phyloP scores from a whole-genome alignment of 768 basidiomycete species.

The Suillus ampliporus region DNA sequence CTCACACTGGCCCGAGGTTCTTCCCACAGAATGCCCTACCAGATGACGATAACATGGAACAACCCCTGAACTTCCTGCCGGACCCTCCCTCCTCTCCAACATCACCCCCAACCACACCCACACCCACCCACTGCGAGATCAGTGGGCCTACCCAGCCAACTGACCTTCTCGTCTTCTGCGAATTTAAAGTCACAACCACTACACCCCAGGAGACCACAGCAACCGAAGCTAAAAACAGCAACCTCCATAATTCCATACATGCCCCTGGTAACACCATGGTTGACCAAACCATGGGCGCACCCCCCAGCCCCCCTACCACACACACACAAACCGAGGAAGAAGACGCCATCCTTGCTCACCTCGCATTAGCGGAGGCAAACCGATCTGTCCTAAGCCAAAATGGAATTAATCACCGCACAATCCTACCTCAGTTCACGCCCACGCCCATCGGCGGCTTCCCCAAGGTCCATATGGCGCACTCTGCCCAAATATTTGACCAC shows the following conservation, averaged over 20 bases:
- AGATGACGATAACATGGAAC: background rate
- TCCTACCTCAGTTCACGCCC: background rate
- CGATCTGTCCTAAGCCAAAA: background rate
- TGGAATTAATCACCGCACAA: background rate
- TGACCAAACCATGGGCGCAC: no score
- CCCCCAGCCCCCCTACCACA: no score
- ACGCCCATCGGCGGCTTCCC: background rate
- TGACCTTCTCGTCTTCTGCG: no score
- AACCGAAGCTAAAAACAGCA: no score
- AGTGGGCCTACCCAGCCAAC: no score
- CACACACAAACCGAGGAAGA: no score
- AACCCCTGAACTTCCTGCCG: background rate
- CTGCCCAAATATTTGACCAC: conserved; percentile 3
- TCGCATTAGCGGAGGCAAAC: background rate
- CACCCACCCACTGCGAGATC: background rate
- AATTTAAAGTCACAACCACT: no score
- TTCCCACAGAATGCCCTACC: background rate
- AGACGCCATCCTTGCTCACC: background rate
- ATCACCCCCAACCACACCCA: background rate
- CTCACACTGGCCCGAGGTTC: background rate
- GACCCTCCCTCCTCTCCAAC: background rate
- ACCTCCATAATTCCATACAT: no score
- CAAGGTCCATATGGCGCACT: background rate
- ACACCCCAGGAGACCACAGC: no score
- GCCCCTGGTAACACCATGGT: no score